Evolutionary conservation across 1,284 basidiomycete genomes (phyloP).

Genomic region (Ceratorhiza oryzae-sativae): DNA sequence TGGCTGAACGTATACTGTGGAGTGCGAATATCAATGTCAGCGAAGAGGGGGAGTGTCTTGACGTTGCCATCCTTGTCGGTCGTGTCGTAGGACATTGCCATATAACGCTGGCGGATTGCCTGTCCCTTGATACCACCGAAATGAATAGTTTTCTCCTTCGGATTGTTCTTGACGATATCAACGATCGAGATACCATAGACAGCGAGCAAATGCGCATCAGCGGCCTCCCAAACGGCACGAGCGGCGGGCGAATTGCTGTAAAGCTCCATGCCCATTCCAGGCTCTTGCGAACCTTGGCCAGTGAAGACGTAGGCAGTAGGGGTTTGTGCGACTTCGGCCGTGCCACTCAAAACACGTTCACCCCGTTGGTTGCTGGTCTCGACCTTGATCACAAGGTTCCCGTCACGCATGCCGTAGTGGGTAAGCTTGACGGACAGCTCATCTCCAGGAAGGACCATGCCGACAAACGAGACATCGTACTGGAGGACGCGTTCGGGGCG

Average conservation of each 20-base stretch:
- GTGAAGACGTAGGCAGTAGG: conserved; percentile 97
- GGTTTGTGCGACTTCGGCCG: conserved; percentile 83
- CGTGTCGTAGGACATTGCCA: conserved; percentile 98
- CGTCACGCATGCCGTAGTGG: conserved; percentile 90
- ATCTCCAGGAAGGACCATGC: conserved; percentile 97
- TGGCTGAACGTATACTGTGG: conserved; percentile 98
- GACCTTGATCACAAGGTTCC: conserved; percentile 91
- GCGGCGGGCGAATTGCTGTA: conserved; percentile 93
- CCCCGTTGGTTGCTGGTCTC: conserved; percentile 85
- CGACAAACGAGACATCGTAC: conserved; percentile 93
- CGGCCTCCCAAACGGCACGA: conserved; percentile 95
- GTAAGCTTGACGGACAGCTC: conserved; percentile 87
- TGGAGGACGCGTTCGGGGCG: conserved; percentile 87
- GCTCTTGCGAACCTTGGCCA: conserved; percentile 97
- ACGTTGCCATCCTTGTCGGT: conserved; percentile 95
- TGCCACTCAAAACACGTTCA: conserved; percentile 71
- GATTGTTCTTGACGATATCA: conserved; percentile 98
- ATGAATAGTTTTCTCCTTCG: conserved; percentile 96
- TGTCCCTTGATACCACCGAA: conserved; percentile 99
- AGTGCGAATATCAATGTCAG: conserved; percentile 90
- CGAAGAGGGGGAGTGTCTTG: conserved; percentile 92
- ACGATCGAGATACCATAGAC: conserved; percentile 98
- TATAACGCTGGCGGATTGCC: conserved; percentile 96
- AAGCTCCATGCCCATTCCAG: conserved; percentile 99
- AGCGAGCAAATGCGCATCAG: conserved; percentile 90